Evolutionary conservation across 257 asterid genomes (phyloP), one percentile per base, ranked within the genome.

Genomic region (Ilex aquifolium): DNA sequence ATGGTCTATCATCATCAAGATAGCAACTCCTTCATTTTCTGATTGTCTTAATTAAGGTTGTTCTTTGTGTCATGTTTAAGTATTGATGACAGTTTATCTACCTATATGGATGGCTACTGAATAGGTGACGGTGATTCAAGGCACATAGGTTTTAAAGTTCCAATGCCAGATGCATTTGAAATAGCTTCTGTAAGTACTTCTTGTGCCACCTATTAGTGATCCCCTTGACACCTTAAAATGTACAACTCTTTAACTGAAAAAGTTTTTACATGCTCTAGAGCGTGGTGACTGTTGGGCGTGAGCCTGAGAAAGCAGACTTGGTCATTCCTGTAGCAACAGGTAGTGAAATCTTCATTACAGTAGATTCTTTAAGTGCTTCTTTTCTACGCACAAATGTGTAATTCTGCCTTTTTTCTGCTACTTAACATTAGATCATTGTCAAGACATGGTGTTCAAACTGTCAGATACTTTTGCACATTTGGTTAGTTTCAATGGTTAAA

Each of bases 261-360:
- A 6, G 6, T 6, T 32, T 48, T 48, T 57, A 44, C 73, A 16
- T 42, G 73, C 66, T 66, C 46, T 69, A 91, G 95, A 69, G 70
- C 63, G 83, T 62, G 13, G 88, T 91, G 31, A 86, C 80, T 0
- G 69, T 91, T 11, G 98, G 98, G 60, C 87, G 98, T 4, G 77
- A 74, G 65, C 74, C 77, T 61, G 93, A 81, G 57, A 88, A 83
- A 69, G 95, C 87, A 39, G 95, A 86, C 66, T 65, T 86, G 16
- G 96, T 86, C 56, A 76, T 91, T 71, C 77, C 95, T 5, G 90
- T 91, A 39, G 96, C 98, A 32, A 91, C 98, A 75, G 98, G 98
- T 88, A 76, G 30, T 44, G 29, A 7, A 27, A 0, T 16, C 16
- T 12, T 29, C 7, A 32, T 36, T 0, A 46, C 13, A 68, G 8